Percentiles rank a stretch among this genome's conserved stretches.
phyloP scores from a whole-genome alignment of 1,139 yeast genomes.

The Candida labiduridarum region DNA sequence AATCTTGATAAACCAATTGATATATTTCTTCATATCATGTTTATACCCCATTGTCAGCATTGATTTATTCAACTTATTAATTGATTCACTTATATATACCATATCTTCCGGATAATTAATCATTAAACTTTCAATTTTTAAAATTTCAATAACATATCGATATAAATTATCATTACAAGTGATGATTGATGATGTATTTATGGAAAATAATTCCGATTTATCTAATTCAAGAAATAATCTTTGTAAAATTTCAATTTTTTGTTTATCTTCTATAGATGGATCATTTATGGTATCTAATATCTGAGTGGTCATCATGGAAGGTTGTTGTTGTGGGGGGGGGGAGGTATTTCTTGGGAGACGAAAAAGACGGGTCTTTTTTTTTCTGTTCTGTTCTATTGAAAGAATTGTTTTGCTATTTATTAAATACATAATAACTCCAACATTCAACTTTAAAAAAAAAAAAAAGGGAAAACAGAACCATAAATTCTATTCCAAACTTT shows the following conservation, averaged over 20 bases:
- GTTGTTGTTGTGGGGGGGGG: neutral
- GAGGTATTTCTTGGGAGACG: too few relatives aligned
- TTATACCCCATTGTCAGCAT: neutral
- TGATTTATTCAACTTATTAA: neutral
- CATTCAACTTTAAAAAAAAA: too few relatives aligned
- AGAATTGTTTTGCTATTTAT: too few relatives aligned
- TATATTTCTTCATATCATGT: slow-evolving; percentile 4
- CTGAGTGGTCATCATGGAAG: neutral
- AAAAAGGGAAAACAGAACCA: too few relatives aligned
- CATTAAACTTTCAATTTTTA: slow-evolving; percentile 9
- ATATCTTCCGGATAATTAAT: slow-evolving; percentile 7
- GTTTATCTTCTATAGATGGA: neutral
- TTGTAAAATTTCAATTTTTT: neutral
- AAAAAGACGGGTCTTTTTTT: too few relatives aligned
- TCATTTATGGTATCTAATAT: slow-evolving; percentile 3
- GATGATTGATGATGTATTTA: neutral
- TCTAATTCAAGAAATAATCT: neutral
- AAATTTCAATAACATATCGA: slow-evolving; percentile 1
- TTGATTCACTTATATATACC: neutral
- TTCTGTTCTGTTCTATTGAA: too few relatives aligned
- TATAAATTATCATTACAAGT: neutral
- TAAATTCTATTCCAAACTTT: too few relatives aligned
- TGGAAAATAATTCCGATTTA: slow-evolving; percentile 2
- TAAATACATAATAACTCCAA: too few relatives aligned
- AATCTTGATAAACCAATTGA: slow-evolving; percentile 14